Evolutionary conservation across 2,329 filamentous ascomycete species (phyloP), one percentile per base, ranked within the genome.

Genomic region (Colletotrichum sp.): DNA sequence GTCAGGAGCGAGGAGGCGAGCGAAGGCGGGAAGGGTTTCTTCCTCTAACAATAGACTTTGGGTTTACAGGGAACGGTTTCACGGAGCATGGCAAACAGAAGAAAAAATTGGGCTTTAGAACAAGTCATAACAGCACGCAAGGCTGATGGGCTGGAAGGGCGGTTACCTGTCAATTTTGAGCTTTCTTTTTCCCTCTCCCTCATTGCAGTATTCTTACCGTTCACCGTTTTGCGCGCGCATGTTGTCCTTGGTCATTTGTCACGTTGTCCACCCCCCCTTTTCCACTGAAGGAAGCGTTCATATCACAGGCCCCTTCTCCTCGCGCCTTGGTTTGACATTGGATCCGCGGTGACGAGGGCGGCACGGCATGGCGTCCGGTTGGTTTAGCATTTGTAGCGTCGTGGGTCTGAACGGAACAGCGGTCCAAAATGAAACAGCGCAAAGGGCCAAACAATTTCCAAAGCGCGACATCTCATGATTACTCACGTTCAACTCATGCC

Each of bases 71-170:
- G 39, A 44, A 71, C 44, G 75, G 75, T 67, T 55, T 69, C 62
- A 75, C 39, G 75, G 75, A 71, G 63, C 57, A 76, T 71, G 71
- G 66, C 49, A 67, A 67, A 63, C 65, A 75, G 63, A 72, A 74
- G 57, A 66, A 44, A 75, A 76, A 76, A 52, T 52, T 15, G 32
- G 75, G 71, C 71, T 39, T 76, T 76, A 76, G 75, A 76, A 66
- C 32, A 68, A 49, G 64, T 68, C 34, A 55, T 52, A 66, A 66
- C 71, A 75, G 66, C 60, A 76, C 71, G 71, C 71, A 74, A 76
- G 62, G 69, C 59, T 68, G 69, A 36, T 52, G 66, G 59, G 32
- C 65, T 63, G 74, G 52, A 72, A 66, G 52, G 68, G 73, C 68
- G 63, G 74, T 64, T 71, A 75, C 59, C 63, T 75, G 76, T 69